phyloP scores from a whole-genome alignment of 2,329 filamentous ascomycete genomes.

The Metarhizium humberi region DNA sequence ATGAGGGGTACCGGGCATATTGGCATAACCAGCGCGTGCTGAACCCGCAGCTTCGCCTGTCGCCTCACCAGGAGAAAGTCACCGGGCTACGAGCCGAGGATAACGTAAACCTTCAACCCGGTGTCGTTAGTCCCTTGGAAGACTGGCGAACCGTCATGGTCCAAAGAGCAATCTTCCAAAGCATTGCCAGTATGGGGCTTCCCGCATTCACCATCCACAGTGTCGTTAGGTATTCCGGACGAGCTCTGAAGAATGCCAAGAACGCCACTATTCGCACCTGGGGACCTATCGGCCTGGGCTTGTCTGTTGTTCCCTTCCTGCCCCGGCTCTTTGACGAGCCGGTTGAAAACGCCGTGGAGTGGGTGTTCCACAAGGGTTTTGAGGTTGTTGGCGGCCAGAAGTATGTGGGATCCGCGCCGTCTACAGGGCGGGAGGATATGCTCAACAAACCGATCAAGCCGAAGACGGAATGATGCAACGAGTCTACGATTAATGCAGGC shows the following conservation, averaged over 20 bases:
- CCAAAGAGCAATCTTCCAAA: slow-evolving; percentile 84
- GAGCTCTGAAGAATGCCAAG: slow-evolving; percentile 74
- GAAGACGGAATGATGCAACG: slow-evolving; percentile 29
- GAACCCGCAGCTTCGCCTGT: slow-evolving; percentile 55
- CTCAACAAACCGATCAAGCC: slow-evolving; percentile 33
- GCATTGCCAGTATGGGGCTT: slow-evolving; percentile 83
- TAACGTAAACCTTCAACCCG: slow-evolving; percentile 22
- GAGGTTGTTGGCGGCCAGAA: slow-evolving; percentile 56
- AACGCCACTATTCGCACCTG: slow-evolving; percentile 70
- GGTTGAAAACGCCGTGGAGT: slow-evolving; percentile 86
- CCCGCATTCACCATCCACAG: slow-evolving; percentile 92
- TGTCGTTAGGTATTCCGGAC: slow-evolving; percentile 81
- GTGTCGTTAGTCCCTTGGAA: slow-evolving; percentile 60
- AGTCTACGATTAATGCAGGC: background rate
- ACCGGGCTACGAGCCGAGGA: slow-evolving; percentile 32
- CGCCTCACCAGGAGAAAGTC: slow-evolving; percentile 36
- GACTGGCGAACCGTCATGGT: slow-evolving; percentile 89
- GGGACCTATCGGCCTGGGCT: slow-evolving; percentile 79
- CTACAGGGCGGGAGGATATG: slow-evolving; percentile 39
- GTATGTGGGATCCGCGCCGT: slow-evolving; percentile 45
- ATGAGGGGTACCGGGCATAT: slow-evolving; percentile 95
- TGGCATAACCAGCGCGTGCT: slow-evolving; percentile 70
- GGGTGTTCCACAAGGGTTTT: slow-evolving; percentile 78
- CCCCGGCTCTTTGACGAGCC: slow-evolving; percentile 84
- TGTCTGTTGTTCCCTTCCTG: slow-evolving; percentile 71